Conservation (phyloP, 805 yeast species). For the Millerozyma miso region DNA sequence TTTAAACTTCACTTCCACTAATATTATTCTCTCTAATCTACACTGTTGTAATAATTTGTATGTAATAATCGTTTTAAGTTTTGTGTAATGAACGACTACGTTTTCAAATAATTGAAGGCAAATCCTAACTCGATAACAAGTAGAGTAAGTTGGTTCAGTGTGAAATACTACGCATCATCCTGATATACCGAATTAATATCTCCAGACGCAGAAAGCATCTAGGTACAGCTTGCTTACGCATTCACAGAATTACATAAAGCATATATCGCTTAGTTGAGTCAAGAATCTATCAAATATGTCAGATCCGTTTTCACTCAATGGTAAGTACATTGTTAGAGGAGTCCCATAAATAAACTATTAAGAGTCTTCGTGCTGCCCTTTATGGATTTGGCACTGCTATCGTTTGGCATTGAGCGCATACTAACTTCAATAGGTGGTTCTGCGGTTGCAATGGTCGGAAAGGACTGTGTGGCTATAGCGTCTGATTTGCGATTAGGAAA, state of each 20-base stretch:
- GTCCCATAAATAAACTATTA: too few relatives aligned
- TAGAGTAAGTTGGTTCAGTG: neutral
- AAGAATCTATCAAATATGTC: constrained; percentile 42
- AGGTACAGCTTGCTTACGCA: too few relatives aligned
- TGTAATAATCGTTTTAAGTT: neutral
- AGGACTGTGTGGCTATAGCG: constrained; percentile 97
- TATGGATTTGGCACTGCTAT: too few relatives aligned
- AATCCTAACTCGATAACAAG: neutral
- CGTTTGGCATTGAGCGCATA: too few relatives aligned
- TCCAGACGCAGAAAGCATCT: too few relatives aligned
- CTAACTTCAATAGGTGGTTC: constrained; percentile 62
- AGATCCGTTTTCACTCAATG: constrained; percentile 75
- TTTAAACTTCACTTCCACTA: neutral
- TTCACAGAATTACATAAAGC: too few relatives aligned
- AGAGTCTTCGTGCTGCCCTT: too few relatives aligned
- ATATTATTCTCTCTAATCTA: neutral
- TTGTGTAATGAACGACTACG: neutral
- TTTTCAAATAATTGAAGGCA: neutral
- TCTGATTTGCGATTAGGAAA: constrained; percentile 91
- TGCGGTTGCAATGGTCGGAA: constrained; percentile 98
- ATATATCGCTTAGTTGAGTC: too few relatives aligned
- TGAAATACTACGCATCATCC: too few relatives aligned
- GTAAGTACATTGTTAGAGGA: constrained; percentile 26
- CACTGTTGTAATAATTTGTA: neutral
- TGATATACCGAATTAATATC: too few relatives aligned